Evolutionary conservation across 352 stramenopile genomes (phyloP), one percentile per base, ranked within the genome.

Genomic region (Pythium apleroticum): DNA sequence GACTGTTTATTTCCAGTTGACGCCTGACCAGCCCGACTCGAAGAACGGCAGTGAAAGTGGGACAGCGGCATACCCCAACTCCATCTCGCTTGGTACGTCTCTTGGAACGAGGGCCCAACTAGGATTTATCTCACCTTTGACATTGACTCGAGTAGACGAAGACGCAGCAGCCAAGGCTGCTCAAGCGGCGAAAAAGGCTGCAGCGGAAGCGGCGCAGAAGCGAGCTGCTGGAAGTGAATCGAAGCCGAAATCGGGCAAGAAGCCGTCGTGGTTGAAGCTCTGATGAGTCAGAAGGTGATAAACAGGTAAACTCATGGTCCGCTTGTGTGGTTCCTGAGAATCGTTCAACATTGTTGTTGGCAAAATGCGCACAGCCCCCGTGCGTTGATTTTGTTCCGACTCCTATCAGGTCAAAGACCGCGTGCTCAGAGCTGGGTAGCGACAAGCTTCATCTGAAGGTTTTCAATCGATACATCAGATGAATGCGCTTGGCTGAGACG

Each of bases 231-330:
- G 63, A 22, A 45, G 58, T 52, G 31, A 74, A 24, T 45, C 63
- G 12, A 74, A 69, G 45, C 20, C 37, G 14, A 86, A 86, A 55
- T 69, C 65, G 10, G 65, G 65, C 1, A 93, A 91, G 63, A 91
- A 90, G 45, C 84, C 84, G 2, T 80, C 77, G 33, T 93, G 84
- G 84, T 62, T 93, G 28, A 93, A 93, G 64, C 70, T 91, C 6
- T 91, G 77, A 55, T 37, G 24, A 31, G 48, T 39, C 25, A 52
- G 15, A 52, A 46, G 49, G 22, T 3, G 4, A 46, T 17, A 3
- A 14, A n/a, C 35, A 24, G 17, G 35, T 43, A 24, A 22, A 24
- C 24, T 24, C 30, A 9, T 33, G 30, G 10, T 33, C 10, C 30
- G 5, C 30, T 33, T 33, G 30, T 10, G 30, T 33, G 30, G 30